Evolutionary conservation across 768 basidiomycete species (phyloP).

Genomic region (Suillus spraguei): DNA sequence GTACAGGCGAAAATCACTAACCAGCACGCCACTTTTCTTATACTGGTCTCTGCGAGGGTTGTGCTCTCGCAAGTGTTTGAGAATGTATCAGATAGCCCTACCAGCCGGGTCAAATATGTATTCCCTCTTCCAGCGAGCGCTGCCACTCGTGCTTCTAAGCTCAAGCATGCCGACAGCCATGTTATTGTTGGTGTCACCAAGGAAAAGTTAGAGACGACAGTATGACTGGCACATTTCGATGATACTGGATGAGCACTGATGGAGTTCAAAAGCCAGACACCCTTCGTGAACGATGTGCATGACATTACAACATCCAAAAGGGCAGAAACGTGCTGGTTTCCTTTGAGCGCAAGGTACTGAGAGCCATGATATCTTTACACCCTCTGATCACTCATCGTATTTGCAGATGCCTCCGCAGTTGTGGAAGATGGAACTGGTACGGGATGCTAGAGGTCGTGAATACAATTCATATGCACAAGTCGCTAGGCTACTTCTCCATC

Average conservation of each 20-base stretch:
- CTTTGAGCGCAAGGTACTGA: no score
- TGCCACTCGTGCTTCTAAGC: slow-evolving; percentile 56
- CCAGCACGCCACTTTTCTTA: slow-evolving; percentile 9
- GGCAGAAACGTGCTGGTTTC: no score
- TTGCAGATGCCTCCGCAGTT: no score
- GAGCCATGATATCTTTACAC: no score
- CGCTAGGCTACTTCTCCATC: no score
- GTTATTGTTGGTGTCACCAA: slow-evolving; percentile 48
- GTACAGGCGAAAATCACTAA: background rate
- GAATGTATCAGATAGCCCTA: slow-evolving; percentile 40
- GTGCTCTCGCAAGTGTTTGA: slow-evolving; percentile 42
- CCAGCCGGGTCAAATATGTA: slow-evolving; percentile 51
- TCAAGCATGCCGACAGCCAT: slow-evolving; percentile 46
- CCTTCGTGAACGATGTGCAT: no score
- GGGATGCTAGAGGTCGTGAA: no score
- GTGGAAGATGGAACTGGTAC: no score
- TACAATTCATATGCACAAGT: no score
- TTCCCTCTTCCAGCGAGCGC: slow-evolving; percentile 61
- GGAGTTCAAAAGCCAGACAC: no score
- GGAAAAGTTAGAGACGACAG: slow-evolving; percentile 54
- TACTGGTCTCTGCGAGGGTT: slow-evolving; percentile 47
- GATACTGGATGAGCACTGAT: background rate
- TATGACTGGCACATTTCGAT: slow-evolving; percentile 29
- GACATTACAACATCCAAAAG: no score
- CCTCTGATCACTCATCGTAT: no score